Conservation (phyloP, 345 rosid species). For the Pistacia atlantica region DNA sequence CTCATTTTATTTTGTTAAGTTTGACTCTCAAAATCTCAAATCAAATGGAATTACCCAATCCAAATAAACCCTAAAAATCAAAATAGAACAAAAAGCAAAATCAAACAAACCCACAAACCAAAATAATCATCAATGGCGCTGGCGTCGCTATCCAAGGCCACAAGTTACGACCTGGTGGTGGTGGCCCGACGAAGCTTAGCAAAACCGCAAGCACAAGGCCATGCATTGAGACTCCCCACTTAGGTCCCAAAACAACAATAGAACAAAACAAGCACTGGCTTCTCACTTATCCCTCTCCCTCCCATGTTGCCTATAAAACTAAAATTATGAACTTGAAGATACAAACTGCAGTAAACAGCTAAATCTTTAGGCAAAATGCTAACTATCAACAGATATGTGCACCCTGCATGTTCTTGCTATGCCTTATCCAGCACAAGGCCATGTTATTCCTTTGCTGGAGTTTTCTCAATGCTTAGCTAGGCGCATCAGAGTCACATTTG, state of each 20-base stretch:
- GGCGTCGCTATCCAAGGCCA: too few species aligned
- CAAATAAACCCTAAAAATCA: too few species aligned
- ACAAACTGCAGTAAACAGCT: neutral
- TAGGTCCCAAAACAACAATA: neutral
- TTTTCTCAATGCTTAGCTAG: conserved; percentile 9
- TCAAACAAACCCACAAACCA: too few species aligned
- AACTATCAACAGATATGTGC: neutral
- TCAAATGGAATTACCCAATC: too few species aligned
- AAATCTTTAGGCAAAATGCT: neutral
- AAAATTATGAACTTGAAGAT: neutral
- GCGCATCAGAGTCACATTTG: conserved; percentile 25
- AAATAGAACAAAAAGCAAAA: too few species aligned
- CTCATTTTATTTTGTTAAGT: too few species aligned
- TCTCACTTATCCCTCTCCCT: neutral
- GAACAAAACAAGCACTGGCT: conserved; percentile 3
- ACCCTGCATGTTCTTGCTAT: conserved; percentile 9
- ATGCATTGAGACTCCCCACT: too few species aligned
- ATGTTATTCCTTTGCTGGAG: conserved; percentile 13
- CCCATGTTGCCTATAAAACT: neutral
- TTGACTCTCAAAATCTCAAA: too few species aligned
- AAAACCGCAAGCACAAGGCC: too few species aligned
- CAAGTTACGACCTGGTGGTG: too few species aligned
- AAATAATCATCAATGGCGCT: too few species aligned
- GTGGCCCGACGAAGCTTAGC: too few species aligned
- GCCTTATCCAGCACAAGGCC: conserved; percentile 26